phyloP scores from a whole-genome alignment of 2,329 filamentous ascomycete genomes.

The Elsinoe perseae region DNA sequence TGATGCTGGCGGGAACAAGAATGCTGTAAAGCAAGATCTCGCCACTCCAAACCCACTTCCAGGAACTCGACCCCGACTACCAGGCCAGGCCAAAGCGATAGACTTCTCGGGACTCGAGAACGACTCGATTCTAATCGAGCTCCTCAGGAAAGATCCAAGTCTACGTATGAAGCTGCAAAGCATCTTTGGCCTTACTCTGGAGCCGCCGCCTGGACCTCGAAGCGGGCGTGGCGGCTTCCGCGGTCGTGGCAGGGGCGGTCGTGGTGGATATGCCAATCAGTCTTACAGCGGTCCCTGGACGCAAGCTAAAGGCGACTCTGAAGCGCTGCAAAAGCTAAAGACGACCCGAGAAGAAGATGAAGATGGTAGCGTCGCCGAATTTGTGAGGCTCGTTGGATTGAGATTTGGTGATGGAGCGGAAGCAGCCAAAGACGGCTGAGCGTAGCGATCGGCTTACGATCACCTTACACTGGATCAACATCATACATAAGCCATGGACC shows the following conservation, averaged over 20 bases:
- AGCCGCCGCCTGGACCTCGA: constrained; percentile 25
- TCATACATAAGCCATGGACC: too few relatives aligned
- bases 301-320: constrained; percentile 31
- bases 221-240: constrained; percentile 20
- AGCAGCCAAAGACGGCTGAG: not conserved
- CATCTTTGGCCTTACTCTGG: constrained; percentile 30
- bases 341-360: constrained; percentile 27
- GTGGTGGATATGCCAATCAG: constrained; percentile 1
- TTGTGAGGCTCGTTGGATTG: constrained; percentile 38
- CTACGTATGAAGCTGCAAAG: constrained; percentile 29
- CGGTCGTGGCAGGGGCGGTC: constrained; percentile 17
- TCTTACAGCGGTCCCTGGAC: constrained; percentile 30
- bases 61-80: not conserved
- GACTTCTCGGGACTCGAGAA: constrained; percentile 28
- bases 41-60: not conserved
- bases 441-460: not conserved
- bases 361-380: constrained; percentile 36
- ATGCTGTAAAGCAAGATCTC: not conserved
- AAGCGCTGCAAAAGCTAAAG: constrained; percentile 26
- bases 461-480: too few relatives aligned
- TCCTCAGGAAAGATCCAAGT: constrained; percentile 30
- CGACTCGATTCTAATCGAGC: constrained; percentile 27
- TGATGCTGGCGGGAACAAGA: constrained; percentile 13
- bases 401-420: constrained; percentile 27
- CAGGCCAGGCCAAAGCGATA: constrained; percentile 18